Base-by-base conservation (phyloP, 2,329 filamentous ascomycete species). In the Graphilbum ipis-grandicollis region DNA sequence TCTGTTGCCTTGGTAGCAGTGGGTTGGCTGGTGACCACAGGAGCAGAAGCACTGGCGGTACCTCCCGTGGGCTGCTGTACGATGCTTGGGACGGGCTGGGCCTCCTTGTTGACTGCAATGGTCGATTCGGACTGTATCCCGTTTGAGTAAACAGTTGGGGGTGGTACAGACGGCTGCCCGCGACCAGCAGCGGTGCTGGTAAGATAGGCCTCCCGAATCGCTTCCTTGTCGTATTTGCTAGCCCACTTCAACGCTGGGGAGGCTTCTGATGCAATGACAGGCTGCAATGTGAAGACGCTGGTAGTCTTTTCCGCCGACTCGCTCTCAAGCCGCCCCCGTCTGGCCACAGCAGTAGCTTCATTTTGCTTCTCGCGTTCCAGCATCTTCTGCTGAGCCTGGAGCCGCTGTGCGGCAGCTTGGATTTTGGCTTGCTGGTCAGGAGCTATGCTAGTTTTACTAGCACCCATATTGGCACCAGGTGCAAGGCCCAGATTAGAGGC, bases 191-290 rank as follows among this genome's bases (percentile, higher is more conserved):
- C 72, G 34, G 60, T 62, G 51, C 92, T 77, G 33, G 74, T 71
- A 36, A 96, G 65, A 55, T 96, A 96, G n/a, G 82, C 75, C 44
- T 83, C 75, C 37, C 85, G 76, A 43, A 93, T 78, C 8, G 78
- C 66, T 49, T 90, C 77, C 57, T 90, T 92, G 57, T 96, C 90
- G 52, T 94, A 96, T 49, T 85, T 85, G 55, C 68, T 88, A 23
- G 88, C 84, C 90, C 90, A 98, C 56, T 93, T 93, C 76, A 98
- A 79, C 1, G 90, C 90, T 19, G 85, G 81, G 9, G 81, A 90
- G 15, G 86, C 88, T 53, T 93, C 90, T 37, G 68, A 84, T 49
- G 86, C 66, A 43, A 96, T 79, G 37, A 75, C 70, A 2, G 85
- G 80, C 52, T 93, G 86, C 33, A 96, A 62, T 3, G 85, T 93